Base-by-base conservation (phyloP, 2,329 filamentous ascomycete species). In the Lasiodiplodia sp. region DNA sequence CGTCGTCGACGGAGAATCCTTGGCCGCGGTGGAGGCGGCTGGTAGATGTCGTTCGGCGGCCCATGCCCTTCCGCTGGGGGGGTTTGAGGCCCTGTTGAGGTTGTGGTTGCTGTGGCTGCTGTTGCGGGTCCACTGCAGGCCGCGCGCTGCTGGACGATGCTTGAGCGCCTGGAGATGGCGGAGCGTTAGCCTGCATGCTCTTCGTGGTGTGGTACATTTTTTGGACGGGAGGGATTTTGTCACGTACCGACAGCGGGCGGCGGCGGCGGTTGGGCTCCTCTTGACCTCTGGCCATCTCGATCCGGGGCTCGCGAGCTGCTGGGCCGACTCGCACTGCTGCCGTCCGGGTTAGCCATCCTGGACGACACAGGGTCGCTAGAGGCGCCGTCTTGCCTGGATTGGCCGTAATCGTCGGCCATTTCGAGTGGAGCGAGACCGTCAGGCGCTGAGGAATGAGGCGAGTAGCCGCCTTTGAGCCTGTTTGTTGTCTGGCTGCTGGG, bases 1-100 rank as follows among this genome's bases (percentile, higher is more conserved):
- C 94, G 78, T 98, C 95, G 77, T 98, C 94, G 58, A 93, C 93
- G 0, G 94, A 97, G 81, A 97, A 98, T 70, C 95, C 86, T 71
- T 92, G 92, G 37, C 94, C 92, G 66, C 93, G 91, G 77, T 95
- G 89, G 2, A 93, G 94, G 51, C 89, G 89, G 74, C 88, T 85
- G 64, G 83, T 92, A 28, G 93, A 93, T 1, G 93, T 95, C 69
- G 90, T 85, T 70, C 93, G 90, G 73, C 93, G 90, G 69, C 87
- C 79, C 79, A 95, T 87, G 12, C 87, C 82, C 21, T 93, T 93
- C 78, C 95, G 96, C 77, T 88, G 90, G 16, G 89, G 85, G 11
- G 67, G 67, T 31, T 68, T 68, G 44, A 64, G 60, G 16, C 28
- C 31, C 57, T 56, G 47, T 25, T 56, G 66, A 6, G 23, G 23